These are phyloP conservation scores for Calonectria henricotiae DNA, from an alignment of 2,329 filamentous ascomycete genomes.

Conservation along the genomic window DNA sequence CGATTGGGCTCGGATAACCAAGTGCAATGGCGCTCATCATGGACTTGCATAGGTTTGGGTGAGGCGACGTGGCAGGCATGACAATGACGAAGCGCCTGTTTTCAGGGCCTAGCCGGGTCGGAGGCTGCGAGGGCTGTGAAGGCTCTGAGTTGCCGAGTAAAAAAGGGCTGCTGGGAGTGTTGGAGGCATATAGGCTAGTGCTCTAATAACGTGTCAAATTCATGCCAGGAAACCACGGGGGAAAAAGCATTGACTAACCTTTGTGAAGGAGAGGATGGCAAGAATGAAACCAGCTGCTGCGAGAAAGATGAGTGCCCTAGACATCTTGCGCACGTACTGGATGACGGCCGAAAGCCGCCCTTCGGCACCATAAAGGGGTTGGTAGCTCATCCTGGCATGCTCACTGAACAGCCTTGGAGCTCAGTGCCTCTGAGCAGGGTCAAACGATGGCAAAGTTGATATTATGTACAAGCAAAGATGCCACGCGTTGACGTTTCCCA, in stretches of 20 bases:
- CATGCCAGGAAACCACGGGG: too few relatives aligned
- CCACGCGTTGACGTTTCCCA: too few relatives aligned
- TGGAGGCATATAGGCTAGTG: not conserved
- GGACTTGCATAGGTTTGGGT: slow-evolving; percentile 21
- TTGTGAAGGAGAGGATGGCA: not conserved
- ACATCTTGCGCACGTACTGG: not conserved
- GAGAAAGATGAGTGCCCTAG: not conserved
- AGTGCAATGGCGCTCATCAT: slow-evolving; percentile 22
- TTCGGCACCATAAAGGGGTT: not conserved
- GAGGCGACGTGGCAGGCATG: not conserved
- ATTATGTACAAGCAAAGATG: too few relatives aligned
- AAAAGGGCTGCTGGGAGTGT: too few relatives aligned
- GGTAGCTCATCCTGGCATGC: not conserved
- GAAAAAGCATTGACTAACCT: not conserved
- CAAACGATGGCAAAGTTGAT: too few relatives aligned
- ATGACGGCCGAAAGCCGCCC: not conserved
- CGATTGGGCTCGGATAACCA: slow-evolving; percentile 28
- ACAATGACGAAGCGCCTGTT: slow-evolving; percentile 22
- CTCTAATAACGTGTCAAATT: not conserved
- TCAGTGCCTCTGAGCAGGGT: too few relatives aligned
- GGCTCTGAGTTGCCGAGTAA: not conserved
- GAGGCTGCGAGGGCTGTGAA: not conserved
- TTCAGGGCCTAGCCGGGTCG: not conserved
- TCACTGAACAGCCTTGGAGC: not conserved
- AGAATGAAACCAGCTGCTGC: not conserved